Percentiles rank a stretch among this genome's conserved stretches.
Conservation (phyloP, 108 stramenopile species). For the Nitzschia sp. region DNA sequence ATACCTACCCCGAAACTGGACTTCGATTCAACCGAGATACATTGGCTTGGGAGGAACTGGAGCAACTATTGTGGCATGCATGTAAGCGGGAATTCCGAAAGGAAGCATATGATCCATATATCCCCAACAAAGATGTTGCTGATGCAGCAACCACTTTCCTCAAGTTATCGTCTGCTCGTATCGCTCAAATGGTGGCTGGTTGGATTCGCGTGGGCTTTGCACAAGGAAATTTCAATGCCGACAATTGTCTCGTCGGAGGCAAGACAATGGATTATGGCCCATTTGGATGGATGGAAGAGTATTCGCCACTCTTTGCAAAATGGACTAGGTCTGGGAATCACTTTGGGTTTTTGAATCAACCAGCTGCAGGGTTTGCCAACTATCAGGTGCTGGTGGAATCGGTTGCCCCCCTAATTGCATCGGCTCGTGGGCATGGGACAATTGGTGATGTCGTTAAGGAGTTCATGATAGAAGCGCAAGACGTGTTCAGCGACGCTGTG, state of each 20-base stretch:
- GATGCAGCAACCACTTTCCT: slow-evolving; percentile 56
- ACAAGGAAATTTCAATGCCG: slow-evolving; percentile 96
- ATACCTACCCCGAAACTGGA: slow-evolving; percentile 2
- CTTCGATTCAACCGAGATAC: slow-evolving; percentile 39
- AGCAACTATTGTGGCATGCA: slow-evolving; percentile 80
- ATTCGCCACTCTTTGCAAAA: slow-evolving; percentile 82
- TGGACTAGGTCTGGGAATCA: slow-evolving; percentile 81
- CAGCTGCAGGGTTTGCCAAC: slow-evolving; percentile 79
- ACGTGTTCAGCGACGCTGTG: slow-evolving; percentile 52
- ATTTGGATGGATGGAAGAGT: slow-evolving; percentile 90
- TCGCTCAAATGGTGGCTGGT: slow-evolving; percentile 73
- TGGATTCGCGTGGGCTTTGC: slow-evolving; percentile 94
- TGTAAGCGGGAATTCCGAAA: slow-evolving; percentile 69
- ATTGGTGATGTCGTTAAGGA: slow-evolving; percentile 32
- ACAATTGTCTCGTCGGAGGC: slow-evolving; percentile 84
- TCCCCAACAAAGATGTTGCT: slow-evolving; percentile 47
- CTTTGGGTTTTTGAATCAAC: slow-evolving; percentile 91
- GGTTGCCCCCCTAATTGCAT: slow-evolving; percentile 73
- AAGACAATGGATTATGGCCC: slow-evolving; percentile 96
- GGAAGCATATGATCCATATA: slow-evolving; percentile 61
- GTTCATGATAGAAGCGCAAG: slow-evolving; percentile 51
- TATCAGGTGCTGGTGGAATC: slow-evolving; percentile 71
- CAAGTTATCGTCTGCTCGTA: slow-evolving; percentile 45
- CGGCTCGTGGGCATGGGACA: slow-evolving; percentile 39
- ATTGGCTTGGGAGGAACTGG: slow-evolving; percentile 63